phyloP scores from a whole-genome alignment of 768 basidiomycete genomes.

The Tricholoma hemisulphureum region DNA sequence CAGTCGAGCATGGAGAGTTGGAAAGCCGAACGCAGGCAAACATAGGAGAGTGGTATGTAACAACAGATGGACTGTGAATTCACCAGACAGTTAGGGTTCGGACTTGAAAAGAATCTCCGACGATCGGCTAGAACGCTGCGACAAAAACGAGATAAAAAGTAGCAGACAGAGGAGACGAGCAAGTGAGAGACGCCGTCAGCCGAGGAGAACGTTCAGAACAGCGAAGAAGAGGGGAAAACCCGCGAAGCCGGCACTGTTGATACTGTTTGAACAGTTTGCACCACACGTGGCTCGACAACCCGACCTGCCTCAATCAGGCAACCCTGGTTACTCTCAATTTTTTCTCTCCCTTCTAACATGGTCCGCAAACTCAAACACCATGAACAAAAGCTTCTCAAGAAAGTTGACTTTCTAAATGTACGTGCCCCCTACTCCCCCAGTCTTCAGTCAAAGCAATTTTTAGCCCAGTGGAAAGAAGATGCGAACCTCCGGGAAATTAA shows the following conservation, averaged over 20 bases:
- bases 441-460: slow-evolving; percentile 5
- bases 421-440: slow-evolving; percentile 21
- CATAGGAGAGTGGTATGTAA: slow-evolving; percentile 4
- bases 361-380: slow-evolving; percentile 96
- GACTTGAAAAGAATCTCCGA: slow-evolving; percentile 22
- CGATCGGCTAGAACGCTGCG: slow-evolving; percentile 14
- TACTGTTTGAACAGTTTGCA: slow-evolving; percentile 29
- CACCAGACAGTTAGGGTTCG: slow-evolving; percentile 15
- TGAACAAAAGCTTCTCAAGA: slow-evolving; percentile 91
- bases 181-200: slow-evolving; percentile 1
- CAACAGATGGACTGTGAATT: slow-evolving; percentile 17
- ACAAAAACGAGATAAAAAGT: slow-evolving; percentile 10
- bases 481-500: slow-evolving; percentile 85
- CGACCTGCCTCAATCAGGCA: slow-evolving; percentile 16
- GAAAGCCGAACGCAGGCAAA: neutral
- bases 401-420: slow-evolving; percentile 96
- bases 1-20: slow-evolving; percentile 1
- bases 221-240: slow-evolving; percentile 15
- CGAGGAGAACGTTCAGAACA: slow-evolving; percentile 21
- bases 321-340: neutral
- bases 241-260: slow-evolving; percentile 15
- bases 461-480: slow-evolving; percentile 91
- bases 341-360: slow-evolving; percentile 46
- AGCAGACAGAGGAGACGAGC: slow-evolving; percentile 12
- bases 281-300: slow-evolving; percentile 38